These are phyloP conservation scores for Pseudohalonectria lignicola DNA, from an alignment of 2,329 filamentous ascomycete species.

Conservation along the genomic window DNA sequence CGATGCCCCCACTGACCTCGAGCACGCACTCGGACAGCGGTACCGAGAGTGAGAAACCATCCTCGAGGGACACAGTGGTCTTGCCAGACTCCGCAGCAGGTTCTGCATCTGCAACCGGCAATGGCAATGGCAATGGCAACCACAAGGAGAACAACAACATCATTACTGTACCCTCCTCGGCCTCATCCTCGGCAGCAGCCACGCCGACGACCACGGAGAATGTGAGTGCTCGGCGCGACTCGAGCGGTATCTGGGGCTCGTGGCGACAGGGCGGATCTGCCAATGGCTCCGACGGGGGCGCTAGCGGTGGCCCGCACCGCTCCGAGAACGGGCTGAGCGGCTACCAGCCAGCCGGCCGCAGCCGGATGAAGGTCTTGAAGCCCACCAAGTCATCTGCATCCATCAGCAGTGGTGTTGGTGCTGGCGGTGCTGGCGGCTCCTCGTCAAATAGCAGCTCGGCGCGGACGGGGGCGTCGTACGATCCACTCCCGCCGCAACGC, in stretches of 20 bases:
- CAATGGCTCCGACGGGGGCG: conserved; percentile 37
- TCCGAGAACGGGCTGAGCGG: conserved; percentile 45
- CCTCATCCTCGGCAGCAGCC: conserved; percentile 5
- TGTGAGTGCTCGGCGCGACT: conserved; percentile 31
- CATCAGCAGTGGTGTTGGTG: too few relatives aligned
- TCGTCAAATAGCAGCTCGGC: conserved; percentile 40
- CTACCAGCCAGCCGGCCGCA: conserved; percentile 57
- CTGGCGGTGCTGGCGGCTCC: conserved; percentile 7
- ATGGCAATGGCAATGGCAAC: background rate
- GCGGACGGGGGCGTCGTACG: conserved; percentile 39
- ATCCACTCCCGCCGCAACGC: conserved; percentile 32
- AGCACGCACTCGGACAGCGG: conserved; percentile 31
- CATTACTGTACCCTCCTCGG: too few relatives aligned
- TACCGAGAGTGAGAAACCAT: conserved; percentile 28
- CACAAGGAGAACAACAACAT: conserved; percentile 9
- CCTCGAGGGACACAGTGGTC: conserved; percentile 15
- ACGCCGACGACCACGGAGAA: conserved; percentile 7
- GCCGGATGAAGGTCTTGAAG: conserved; percentile 83
- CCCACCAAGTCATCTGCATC: conserved; percentile 51
- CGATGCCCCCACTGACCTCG: conserved; percentile 8
- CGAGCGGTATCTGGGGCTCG: conserved; percentile 54
- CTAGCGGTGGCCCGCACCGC: conserved; percentile 38
- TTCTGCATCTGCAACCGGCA: too few relatives aligned
- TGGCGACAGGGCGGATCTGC: conserved; percentile 51
- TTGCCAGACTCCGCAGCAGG: too few relatives aligned